Evolutionary conservation across 177 flowering plant genomes (phyloP).

Genomic region (Tripterygium wilfordii): DNA sequence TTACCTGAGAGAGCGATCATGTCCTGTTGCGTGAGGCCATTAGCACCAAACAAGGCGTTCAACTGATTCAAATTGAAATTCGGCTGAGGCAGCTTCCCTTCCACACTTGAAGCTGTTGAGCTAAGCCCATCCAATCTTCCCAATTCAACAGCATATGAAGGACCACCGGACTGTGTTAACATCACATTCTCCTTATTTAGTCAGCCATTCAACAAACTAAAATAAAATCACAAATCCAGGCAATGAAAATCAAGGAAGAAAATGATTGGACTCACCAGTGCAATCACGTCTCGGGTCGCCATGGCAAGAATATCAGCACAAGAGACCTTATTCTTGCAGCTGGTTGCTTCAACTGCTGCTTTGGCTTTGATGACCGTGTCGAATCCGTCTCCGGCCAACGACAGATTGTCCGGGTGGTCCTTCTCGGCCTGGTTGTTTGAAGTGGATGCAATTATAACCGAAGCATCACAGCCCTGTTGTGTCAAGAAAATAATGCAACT

Average conservation of each 20-base stretch:
- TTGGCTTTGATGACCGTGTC: slow-evolving; percentile 78
- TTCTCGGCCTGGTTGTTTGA: slow-evolving; percentile 44
- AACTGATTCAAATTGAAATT: slow-evolving; percentile 57
- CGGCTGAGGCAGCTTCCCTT: slow-evolving; percentile 72
- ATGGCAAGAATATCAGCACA: slow-evolving; percentile 76
- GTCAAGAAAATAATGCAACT: background rate
- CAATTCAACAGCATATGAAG: slow-evolving; percentile 65
- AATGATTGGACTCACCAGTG: slow-evolving; percentile 43
- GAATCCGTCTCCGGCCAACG: slow-evolving; percentile 79
- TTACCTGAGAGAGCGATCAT: slow-evolving; percentile 97
- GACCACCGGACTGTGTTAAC: slow-evolving; percentile 82
- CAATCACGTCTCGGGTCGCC: slow-evolving; percentile 68
- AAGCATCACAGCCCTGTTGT: slow-evolving; percentile 74
- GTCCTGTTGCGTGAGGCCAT: slow-evolving; percentile 61
- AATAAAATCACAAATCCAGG: too few species aligned
- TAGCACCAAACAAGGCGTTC: slow-evolving; percentile 49
- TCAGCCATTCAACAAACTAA: too few species aligned
- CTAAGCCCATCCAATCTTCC: slow-evolving; percentile 78
- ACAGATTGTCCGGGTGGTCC: slow-evolving; percentile 51
- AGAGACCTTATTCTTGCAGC: slow-evolving; percentile 60
- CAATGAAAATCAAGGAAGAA: too few species aligned
- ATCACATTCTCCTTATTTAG: slow-evolving; percentile 31
- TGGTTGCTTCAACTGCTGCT: slow-evolving; percentile 55
- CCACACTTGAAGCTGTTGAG: slow-evolving; percentile 58
- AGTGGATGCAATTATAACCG: slow-evolving; percentile 37